Percentiles rank a stretch among this genome's conserved stretches.
These are phyloP conservation scores for Cladosporium austrohemisphaericum DNA, from an alignment of 2,329 filamentous ascomycete genomes.

Conservation along the genomic window DNA sequence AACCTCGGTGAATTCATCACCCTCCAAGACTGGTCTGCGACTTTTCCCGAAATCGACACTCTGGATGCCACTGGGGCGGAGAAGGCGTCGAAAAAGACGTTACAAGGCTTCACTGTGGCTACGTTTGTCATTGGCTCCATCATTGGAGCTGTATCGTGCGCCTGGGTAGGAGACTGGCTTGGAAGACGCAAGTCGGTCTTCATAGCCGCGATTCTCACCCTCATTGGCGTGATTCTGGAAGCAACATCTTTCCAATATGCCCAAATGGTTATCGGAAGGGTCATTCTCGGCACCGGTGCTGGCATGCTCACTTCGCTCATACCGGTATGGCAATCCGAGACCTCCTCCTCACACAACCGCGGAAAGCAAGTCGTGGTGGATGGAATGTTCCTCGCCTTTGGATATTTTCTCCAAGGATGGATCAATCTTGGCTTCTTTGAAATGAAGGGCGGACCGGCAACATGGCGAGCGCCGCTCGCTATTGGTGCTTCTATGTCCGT, in stretches of 20 bases:
- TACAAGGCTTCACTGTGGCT: neutral
- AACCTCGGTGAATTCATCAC: neutral
- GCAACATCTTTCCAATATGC: slow-evolving; percentile 41
- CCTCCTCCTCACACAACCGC: slow-evolving; percentile 36
- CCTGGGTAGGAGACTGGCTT: slow-evolving; percentile 37
- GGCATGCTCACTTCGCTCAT: slow-evolving; percentile 53
- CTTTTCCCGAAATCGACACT: neutral
- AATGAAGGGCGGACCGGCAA: slow-evolving; percentile 35
- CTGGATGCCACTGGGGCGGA: neutral
- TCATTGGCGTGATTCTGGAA: slow-evolving; percentile 46
- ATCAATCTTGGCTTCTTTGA: slow-evolving; percentile 44
- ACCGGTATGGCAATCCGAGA: slow-evolving; percentile 64
- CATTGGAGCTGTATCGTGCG: neutral
- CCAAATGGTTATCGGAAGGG: slow-evolving; percentile 47
- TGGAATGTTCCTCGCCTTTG: slow-evolving; percentile 45
- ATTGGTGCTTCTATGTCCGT: neutral
- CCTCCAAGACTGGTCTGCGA: neutral
- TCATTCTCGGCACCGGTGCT: slow-evolving; percentile 42
- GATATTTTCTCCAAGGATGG: slow-evolving; percentile 46
- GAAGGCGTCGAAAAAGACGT: neutral
- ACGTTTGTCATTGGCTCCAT: too few relatives aligned
- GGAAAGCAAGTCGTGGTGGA: slow-evolving; percentile 41
- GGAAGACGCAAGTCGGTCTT: slow-evolving; percentile 47
- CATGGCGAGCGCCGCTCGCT: slow-evolving; percentile 34
- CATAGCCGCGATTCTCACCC: slow-evolving; percentile 37